phyloP scores from a whole-genome alignment of 2,329 filamentous ascomycete species.

The Trichoderma sp. region DNA sequence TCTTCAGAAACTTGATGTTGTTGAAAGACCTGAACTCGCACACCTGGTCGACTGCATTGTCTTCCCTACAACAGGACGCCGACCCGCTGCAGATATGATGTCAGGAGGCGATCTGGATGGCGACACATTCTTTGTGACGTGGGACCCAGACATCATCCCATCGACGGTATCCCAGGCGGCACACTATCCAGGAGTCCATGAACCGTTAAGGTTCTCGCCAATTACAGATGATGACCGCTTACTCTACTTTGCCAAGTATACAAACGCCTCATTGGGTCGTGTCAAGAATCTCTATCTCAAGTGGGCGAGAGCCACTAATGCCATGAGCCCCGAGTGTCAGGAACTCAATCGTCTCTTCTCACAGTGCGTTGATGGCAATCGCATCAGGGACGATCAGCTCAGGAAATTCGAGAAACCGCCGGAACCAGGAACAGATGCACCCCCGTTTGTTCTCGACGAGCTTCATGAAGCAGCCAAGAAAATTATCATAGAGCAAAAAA shows the following conservation, averaged over 20 bases:
- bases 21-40: slow-evolving; percentile 37
- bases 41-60: slow-evolving; percentile 45
- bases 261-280: slow-evolving; percentile 40
- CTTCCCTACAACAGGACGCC: slow-evolving; percentile 38
- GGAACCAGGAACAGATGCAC: slow-evolving; percentile 22
- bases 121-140: slow-evolving; percentile 44
- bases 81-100: slow-evolving; percentile 44
- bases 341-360: slow-evolving; percentile 45
- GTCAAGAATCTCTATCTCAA: slow-evolving; percentile 46
- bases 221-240: slow-evolving; percentile 42
- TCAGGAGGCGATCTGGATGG: slow-evolving; percentile 46
- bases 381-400: slow-evolving; percentile 37
- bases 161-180: slow-evolving; percentile 38
- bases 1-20: slow-evolving; percentile 43
- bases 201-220: slow-evolving; percentile 37
- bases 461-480: slow-evolving; percentile 35
- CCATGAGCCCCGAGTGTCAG: slow-evolving; percentile 42
- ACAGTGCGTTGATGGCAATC: slow-evolving; percentile 44
- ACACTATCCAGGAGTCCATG: slow-evolving; percentile 41
- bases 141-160: slow-evolving; percentile 44
- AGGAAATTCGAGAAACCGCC: slow-evolving; percentile 36
- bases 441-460: slow-evolving; percentile 40
- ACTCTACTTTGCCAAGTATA: slow-evolving; percentile 44
- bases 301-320: slow-evolving; percentile 40
- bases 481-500: slow-evolving; percentile 18